These are phyloP conservation scores for Selenicereus undatus DNA, from an alignment of 148 eudicot species.

Conservation along the genomic window DNA sequence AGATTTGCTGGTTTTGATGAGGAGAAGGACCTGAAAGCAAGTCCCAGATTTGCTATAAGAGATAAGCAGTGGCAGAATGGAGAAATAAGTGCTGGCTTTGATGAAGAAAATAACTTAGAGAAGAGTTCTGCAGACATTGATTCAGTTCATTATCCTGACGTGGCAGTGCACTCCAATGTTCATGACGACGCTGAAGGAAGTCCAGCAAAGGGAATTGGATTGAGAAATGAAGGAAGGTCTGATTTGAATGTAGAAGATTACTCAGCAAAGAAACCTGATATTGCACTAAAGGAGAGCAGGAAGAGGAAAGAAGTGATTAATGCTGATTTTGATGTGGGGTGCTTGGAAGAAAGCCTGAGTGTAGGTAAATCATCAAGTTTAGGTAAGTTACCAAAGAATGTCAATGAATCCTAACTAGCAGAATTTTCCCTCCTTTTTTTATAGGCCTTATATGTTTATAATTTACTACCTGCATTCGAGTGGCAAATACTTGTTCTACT, in stretches of 20 bases:
- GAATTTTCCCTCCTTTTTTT: neutral
- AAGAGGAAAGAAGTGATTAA: neutral
- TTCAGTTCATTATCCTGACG: slow-evolving; percentile 33
- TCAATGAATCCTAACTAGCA: neutral
- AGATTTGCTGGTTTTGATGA: slow-evolving; percentile 28
- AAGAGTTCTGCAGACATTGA: slow-evolving; percentile 14
- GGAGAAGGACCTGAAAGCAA: slow-evolving; percentile 30
- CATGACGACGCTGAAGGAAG: slow-evolving; percentile 7
- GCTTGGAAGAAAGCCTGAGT: slow-evolving; percentile 13
- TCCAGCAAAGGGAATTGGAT: neutral
- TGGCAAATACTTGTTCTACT: neutral
- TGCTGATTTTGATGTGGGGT: slow-evolving; percentile 15
- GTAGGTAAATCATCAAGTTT: slow-evolving; percentile 9
- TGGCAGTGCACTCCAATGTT: slow-evolving; percentile 18
- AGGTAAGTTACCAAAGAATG: slow-evolving; percentile 1
- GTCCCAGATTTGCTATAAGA: slow-evolving; percentile 19
- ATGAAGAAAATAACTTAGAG: slow-evolving; percentile 11
- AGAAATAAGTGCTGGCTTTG: neutral
- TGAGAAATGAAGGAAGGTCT: neutral
- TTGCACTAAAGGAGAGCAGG: slow-evolving; percentile 2
- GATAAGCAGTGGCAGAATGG: slow-evolving; percentile 13
- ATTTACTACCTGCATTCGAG: neutral
- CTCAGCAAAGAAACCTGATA: slow-evolving; percentile 11
- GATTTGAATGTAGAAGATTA: slow-evolving; percentile 11
- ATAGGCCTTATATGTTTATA: neutral